A percentile compares a stretch with the other conserved stretches of the same genome.
Conservation (phyloP, 2,329 filamentous ascomycete genomes). For the Pseudogymnoascus sp. region DNA sequence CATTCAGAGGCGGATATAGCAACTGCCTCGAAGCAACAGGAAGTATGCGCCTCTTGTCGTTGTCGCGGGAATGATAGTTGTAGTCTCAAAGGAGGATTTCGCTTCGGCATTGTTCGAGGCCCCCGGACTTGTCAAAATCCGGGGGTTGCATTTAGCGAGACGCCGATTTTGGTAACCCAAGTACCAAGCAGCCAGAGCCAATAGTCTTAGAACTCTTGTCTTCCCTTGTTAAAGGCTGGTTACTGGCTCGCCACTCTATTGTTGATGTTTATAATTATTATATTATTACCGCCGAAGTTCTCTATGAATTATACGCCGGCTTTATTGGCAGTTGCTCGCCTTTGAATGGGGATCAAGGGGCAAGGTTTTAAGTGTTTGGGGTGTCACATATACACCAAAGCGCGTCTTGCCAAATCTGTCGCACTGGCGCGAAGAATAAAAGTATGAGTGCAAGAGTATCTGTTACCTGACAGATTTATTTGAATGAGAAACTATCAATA, state of each 20-base stretch:
- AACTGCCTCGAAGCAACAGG: slow-evolving; percentile 1
- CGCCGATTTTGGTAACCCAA: slow-evolving; percentile 2
- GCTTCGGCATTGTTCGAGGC: background rate
- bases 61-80: background rate
- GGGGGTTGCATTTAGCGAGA: slow-evolving; percentile 3
- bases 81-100: background rate
- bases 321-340: background rate
- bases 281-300: background rate
- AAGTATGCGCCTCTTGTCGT: background rate
- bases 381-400: background rate
- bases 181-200: background rate
- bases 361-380: background rate
- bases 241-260: background rate
- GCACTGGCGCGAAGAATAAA: background rate
- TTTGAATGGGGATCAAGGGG: background rate
- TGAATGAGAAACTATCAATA: background rate
- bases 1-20: background rate
- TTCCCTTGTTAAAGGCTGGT: background rate
- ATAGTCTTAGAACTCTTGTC: background rate
- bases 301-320: background rate
- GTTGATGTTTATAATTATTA: slow-evolving; percentile 2
- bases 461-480: background rate
- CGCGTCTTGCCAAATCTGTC: background rate
- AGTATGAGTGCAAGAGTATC: background rate
- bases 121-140: background rate